phyloP scores from a whole-genome alignment of 768 basidiomycete genomes.

The Phlebiopsis flavidoalba region DNA sequence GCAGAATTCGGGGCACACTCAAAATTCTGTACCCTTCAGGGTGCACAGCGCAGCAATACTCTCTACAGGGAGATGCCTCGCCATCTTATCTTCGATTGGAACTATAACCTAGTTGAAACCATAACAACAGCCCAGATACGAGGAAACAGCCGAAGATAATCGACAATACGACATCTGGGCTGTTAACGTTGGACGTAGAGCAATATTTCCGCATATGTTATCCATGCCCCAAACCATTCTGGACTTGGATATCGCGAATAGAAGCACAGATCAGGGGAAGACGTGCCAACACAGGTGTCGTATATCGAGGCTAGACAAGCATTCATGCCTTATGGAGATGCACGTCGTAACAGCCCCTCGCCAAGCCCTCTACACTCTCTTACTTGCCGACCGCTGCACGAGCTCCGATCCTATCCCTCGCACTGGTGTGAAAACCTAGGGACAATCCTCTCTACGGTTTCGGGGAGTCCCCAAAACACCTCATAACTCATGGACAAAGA shows the following conservation, averaged over 20 bases:
- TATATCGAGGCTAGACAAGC: conserved; percentile 41
- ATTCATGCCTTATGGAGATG: conserved; percentile 58
- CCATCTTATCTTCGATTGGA: conserved; percentile 58
- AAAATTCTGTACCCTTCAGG: conserved; percentile 33
- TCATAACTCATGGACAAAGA: conserved; percentile 94
- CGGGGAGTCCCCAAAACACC: conserved; percentile 46
- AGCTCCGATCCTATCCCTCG: conserved; percentile 69
- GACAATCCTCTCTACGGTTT: conserved; percentile 29
- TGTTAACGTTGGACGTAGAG: conserved; percentile 41
- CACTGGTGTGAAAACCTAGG: conserved; percentile 48
- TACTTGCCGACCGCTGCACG: conserved; percentile 62
- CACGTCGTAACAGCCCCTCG: conserved; percentile 45
- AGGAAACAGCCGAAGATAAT: conserved; percentile 4
- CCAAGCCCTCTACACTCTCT: conserved; percentile 24
- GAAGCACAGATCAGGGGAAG: conserved; percentile 63
- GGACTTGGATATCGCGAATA: conserved; percentile 54
- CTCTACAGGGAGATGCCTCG: conserved; percentile 36
- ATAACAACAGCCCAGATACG: background rate
- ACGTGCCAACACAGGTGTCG: conserved; percentile 58
- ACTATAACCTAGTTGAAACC: conserved; percentile 24
- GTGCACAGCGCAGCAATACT: conserved; percentile 37
- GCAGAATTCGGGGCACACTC: conserved; percentile 20
- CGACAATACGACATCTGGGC: conserved; percentile 67
- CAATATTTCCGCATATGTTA: too few species aligned
- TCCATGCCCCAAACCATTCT: too few species aligned